These are phyloP conservation scores for Lactarius sanguifluus DNA, from an alignment of 768 basidiomycete species.

Conservation along the genomic window DNA sequence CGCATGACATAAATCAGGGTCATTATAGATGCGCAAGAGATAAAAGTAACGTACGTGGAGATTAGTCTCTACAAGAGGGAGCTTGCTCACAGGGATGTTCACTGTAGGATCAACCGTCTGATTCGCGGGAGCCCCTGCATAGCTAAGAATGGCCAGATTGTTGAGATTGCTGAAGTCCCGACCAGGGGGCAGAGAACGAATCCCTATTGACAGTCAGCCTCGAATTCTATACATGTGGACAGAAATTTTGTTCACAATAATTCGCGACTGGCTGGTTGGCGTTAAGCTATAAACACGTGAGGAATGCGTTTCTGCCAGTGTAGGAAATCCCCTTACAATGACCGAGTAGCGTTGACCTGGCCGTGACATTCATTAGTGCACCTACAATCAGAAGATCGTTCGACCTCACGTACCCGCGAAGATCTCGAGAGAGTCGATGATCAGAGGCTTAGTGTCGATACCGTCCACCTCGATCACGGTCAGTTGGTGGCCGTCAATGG, in stretches of 20 bases:
- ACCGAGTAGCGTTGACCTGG: conserved; percentile 3
- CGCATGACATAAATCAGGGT: not conserved
- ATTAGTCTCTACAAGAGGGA: conserved; percentile 24
- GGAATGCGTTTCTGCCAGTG: not conserved
- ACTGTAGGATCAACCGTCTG: conserved; percentile 33
- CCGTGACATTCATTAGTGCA: not conserved
- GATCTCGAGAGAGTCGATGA: conserved; percentile 44
- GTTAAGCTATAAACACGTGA: conserved; percentile 31
- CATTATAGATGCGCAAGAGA: not conserved
- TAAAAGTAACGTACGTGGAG: not conserved
- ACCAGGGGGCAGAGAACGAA: conserved; percentile 34
- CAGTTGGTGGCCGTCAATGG: conserved; percentile 41
- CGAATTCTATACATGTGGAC: not conserved
- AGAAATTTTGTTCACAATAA: conserved; percentile 39
- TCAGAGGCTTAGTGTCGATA: conserved; percentile 35
- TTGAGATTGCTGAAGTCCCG: conserved; percentile 33
- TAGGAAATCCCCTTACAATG: conserved; percentile 24
- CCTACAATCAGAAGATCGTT: conserved; percentile 1
- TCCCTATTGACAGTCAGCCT: conserved; percentile 10
- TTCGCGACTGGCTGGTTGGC: conserved; percentile 36
- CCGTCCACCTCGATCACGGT: conserved; percentile 46
- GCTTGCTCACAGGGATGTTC: conserved; percentile 4
- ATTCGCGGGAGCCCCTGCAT: conserved; percentile 38
- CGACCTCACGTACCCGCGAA: conserved; percentile 38
- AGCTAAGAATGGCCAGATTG: conserved; percentile 43